Evolutionary conservation across 345 rosid genomes (phyloP), one percentile per base, ranked within the genome.

Genomic region (Combretum micranthum): DNA sequence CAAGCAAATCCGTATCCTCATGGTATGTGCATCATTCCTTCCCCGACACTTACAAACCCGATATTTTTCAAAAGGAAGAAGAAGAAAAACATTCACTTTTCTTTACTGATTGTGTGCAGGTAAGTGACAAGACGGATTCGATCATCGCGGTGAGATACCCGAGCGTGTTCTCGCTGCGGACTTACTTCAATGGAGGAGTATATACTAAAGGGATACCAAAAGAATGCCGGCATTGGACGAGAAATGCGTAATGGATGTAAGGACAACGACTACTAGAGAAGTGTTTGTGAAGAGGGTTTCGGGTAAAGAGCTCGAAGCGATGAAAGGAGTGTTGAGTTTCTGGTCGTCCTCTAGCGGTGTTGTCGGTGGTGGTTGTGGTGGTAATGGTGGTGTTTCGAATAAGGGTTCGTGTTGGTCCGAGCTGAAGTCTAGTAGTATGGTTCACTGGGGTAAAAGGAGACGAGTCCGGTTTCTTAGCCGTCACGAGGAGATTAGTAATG

Each of bases 371-470:
- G n/a, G 9, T 32, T 5, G 9, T 32, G 63, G 66, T 45, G 43
- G 59, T 47, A 47, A 48, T 23, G 19, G 48, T 56, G 26, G 66
- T 56, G 23, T 8, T 32, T 32, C 75, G 14, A 73, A 69, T 60
- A 78, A 69, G 54, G 86, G 79, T 12, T 42, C 56, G 47, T 81
- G 83, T 57, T 79, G 68, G 73, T 77, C 84, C 20, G 75, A 72
- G 73, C 70, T 94, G 14, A 71, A 55, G 39, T 69, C 77, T 16
- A 52, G 70, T 5, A 83, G 71, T 63, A 69, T 83, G 80, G 66
- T 83, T 47, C 69, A 65, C 14, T 90, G 99, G 99, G 99, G 97
- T 15, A 71, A 66, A 67, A 81, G 85, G 56, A 59, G 85, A 67
- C 85, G 69, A 20, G 90, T 87, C 43, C 67, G 70, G 68, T 85